These are phyloP conservation scores for Zarea fungicola DNA, from an alignment of 2,329 filamentous ascomycete genomes.

Conservation along the genomic window DNA sequence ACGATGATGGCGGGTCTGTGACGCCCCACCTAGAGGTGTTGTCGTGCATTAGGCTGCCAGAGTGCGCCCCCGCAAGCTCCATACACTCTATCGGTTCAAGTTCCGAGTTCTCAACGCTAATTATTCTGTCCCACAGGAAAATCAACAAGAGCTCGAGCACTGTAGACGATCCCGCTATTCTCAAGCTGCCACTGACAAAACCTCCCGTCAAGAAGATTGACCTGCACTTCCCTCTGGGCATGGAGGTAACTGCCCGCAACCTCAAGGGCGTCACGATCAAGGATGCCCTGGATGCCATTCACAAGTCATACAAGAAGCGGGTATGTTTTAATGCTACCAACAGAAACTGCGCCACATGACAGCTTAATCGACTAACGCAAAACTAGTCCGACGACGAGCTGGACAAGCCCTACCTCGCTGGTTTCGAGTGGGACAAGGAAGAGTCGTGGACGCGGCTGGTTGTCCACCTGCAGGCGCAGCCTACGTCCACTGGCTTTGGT, in stretches of 20 bases:
- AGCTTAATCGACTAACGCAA: neutral
- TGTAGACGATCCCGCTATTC: constrained; percentile 76
- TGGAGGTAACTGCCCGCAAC: constrained; percentile 85
- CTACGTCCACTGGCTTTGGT: constrained; percentile 43
- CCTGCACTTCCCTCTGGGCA: constrained; percentile 81
- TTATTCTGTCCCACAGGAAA: constrained; percentile 59
- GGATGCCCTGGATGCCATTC: constrained; percentile 89
- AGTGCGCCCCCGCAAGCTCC: too few relatives aligned
- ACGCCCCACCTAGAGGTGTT: neutral
- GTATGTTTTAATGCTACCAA: constrained; percentile 42
- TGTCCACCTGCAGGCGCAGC: constrained; percentile 76
- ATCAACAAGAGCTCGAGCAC: constrained; percentile 78
- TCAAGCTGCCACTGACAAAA: constrained; percentile 74
- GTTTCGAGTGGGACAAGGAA: constrained; percentile 95
- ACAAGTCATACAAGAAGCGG: constrained; percentile 97
- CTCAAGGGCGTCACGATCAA: constrained; percentile 95
- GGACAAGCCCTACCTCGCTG: constrained; percentile 78
- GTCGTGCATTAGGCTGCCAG: constrained; percentile 10
- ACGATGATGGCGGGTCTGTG: constrained; percentile 4
- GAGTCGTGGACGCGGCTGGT: constrained; percentile 84
- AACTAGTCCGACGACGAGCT: constrained; percentile 83
- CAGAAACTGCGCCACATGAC: neutral
- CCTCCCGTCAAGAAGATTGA: constrained; percentile 93
- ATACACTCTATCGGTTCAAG: constrained; percentile 3
- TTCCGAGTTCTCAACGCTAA: constrained; percentile 2